Evolutionary conservation across 2,329 filamentous ascomycete genomes (phyloP), one percentile per base, ranked within the genome.

Genomic region (Chaetomiaceae sp.): DNA sequence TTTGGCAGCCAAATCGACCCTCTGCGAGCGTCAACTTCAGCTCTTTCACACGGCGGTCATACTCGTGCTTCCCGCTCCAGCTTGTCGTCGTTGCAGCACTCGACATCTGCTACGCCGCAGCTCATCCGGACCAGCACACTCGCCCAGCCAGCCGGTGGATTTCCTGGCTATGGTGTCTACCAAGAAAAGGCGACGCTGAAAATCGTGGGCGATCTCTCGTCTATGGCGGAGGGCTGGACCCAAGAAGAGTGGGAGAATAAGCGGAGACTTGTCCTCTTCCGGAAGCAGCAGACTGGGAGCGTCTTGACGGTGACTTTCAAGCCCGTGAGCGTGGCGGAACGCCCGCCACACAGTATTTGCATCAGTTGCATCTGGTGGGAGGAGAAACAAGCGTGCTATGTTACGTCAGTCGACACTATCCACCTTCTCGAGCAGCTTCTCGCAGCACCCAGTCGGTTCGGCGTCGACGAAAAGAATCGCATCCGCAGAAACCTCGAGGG

Each of bases 361-460:
- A 89, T 99, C 67, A 96, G 91, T 71, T 99, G 94, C 75, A 99
- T 99, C 65, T 91, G 85, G 77, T 99, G 94, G 94, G 86, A 86
- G 54, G 90, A 95, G 71, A 95, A 90, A 72, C 76, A 84, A 43
- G 89, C 95, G 64, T 96, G 87, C 70, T 97, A 85, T 68, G 90
- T 97, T 49, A 97, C 94, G 2, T 96, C 91, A 48, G 94, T 99
- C 16, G 94, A 99, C 70, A 96, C 92, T 2, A 97, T 99, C 63
- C 88, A 87, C 63, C 78, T 99, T n/a, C 78, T 99, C 2, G 94
- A 97, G 72, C 87, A 92, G 60, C 78, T 99, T 6, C 89, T 97
- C 7, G 89, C 84, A 1, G 69, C 77, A 0, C 79, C 81, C 0
- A 84, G 85, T 41, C 82, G 89, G 25, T 99, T 97, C 72, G 92